Conservation (phyloP, 1,284 basidiomycete genomes). For the Ceratobasidium sp. region DNA sequence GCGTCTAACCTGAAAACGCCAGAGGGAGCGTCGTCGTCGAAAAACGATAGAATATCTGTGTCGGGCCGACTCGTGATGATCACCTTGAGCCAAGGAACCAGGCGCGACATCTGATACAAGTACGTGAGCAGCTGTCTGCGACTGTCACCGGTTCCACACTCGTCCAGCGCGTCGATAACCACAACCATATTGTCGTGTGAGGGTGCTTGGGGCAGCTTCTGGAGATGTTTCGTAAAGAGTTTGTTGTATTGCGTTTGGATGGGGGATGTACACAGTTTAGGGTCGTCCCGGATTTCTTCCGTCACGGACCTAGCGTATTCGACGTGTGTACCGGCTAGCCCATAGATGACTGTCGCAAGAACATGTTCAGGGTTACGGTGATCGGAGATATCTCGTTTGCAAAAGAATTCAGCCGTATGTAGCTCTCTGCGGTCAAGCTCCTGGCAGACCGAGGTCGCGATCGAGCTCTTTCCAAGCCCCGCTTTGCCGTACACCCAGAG, state of each 20-base stretch:
- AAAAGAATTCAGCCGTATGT: slow-evolving; percentile 55
- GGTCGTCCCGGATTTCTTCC: neutral
- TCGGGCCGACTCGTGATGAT: slow-evolving; percentile 42
- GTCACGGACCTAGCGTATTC: neutral
- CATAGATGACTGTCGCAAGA: slow-evolving; percentile 21
- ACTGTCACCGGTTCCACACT: slow-evolving; percentile 15
- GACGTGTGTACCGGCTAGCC: neutral
- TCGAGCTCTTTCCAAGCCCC: slow-evolving; percentile 52
- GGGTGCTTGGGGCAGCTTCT: neutral
- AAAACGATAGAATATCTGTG: neutral
- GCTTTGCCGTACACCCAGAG: slow-evolving; percentile 52
- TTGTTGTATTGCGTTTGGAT: neutral
- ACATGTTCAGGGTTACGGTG: slow-evolving; percentile 25
- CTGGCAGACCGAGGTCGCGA: slow-evolving; percentile 51
- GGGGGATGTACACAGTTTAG: neutral
- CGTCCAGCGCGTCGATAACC: slow-evolving; percentile 45
- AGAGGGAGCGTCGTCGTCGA: neutral
- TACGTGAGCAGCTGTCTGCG: neutral
- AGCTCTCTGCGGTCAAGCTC: slow-evolving; percentile 10
- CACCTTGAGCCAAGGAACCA: slow-evolving; percentile 12
- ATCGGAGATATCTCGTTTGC: slow-evolving; percentile 51
- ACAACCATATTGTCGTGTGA: neutral
- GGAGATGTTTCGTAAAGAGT: neutral
- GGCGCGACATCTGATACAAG: neutral
- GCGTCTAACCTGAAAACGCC: too few relatives aligned